Evolutionary conservation across 345 rosid genomes (phyloP).

Genomic region (Gynandropsis gynandra): DNA sequence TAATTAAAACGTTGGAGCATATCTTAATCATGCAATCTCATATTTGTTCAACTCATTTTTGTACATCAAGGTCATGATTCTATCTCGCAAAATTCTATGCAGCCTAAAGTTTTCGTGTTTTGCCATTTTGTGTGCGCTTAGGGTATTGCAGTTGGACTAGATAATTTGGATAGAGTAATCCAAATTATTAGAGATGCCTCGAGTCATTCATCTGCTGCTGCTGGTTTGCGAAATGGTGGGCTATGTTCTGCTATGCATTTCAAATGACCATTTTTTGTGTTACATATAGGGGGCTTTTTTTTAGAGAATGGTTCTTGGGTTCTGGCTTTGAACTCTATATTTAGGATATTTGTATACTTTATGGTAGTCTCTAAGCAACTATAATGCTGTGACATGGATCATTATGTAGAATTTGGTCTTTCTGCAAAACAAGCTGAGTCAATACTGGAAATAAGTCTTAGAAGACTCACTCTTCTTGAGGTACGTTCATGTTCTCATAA

Average conservation of each 20-base stretch:
- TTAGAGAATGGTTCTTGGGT: not conserved
- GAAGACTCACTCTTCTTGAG: conserved; percentile 84
- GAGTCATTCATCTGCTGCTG: conserved; percentile 60
- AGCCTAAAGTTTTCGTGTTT: conserved; percentile 10
- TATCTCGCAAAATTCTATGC: not conserved
- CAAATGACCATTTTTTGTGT: too few relatives aligned
- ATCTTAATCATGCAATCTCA: conserved; percentile 1
- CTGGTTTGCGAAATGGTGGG: conserved; percentile 55
- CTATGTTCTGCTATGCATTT: conserved; percentile 10
- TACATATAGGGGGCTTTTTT: too few relatives aligned
- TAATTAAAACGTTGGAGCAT: conserved; percentile 8
- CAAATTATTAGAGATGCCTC: conserved; percentile 50
- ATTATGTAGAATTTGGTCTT: conserved; percentile 51
- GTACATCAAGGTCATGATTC: conserved; percentile 13
- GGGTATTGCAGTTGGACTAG: conserved; percentile 87
- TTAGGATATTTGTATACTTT: too few relatives aligned
- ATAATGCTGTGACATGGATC: conserved; percentile 1
- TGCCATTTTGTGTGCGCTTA: conserved; percentile 23
- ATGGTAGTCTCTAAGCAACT: not conserved
- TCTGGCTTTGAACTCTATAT: not conserved
- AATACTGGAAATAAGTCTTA: conserved; percentile 68
- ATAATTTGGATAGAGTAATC: conserved; percentile 70
- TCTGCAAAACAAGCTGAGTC: conserved; percentile 94
- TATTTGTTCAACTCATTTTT: conserved; percentile 1
- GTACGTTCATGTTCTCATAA: conserved; percentile 26